phyloP scores from a whole-genome alignment of 2,329 filamentous ascomycete species.

The Epichloe aotearoae region DNA sequence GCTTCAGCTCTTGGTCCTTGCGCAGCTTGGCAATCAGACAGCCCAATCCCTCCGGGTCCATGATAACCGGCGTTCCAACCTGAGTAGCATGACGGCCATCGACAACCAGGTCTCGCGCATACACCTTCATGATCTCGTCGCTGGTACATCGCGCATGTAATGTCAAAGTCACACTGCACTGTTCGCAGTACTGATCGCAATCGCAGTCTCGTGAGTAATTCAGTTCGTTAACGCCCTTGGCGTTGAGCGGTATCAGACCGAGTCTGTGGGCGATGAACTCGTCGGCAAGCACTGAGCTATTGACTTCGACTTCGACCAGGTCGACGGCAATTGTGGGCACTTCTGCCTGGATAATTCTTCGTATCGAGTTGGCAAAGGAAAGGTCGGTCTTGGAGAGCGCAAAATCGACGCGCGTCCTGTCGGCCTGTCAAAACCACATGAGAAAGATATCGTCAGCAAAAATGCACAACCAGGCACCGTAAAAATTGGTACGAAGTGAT shows the following conservation, averaged over 20 bases:
- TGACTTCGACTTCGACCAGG: conserved; percentile 80
- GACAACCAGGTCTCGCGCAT: conserved; percentile 76
- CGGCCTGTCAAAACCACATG: conserved; percentile 42
- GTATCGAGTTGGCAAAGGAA: conserved; percentile 82
- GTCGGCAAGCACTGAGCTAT: conserved; percentile 91
- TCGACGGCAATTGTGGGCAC: conserved; percentile 93
- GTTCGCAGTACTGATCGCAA: conserved; percentile 88
- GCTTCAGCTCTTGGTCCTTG: conserved; percentile 76
- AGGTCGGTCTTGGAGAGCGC: conserved; percentile 81
- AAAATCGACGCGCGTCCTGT: conserved; percentile 75
- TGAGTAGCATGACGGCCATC: conserved; percentile 57
- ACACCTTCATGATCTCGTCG: conserved; percentile 86
- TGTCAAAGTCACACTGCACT: conserved; percentile 74
- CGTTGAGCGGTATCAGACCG: conserved; percentile 77
- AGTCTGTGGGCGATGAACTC: conserved; percentile 91
- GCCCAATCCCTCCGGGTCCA: conserved; percentile 68
- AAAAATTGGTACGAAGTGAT: neutral
- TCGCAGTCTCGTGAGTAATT: conserved; percentile 89
- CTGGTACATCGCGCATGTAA: conserved; percentile 76
- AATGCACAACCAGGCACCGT: neutral
- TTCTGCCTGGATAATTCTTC: conserved; percentile 83
- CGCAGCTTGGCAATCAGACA: conserved; percentile 82
- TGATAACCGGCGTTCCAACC: conserved; percentile 71
- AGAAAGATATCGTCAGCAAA: neutral
- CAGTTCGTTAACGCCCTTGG: conserved; percentile 69